phyloP scores from a whole-genome alignment of 176 grass and related monocot species.

The Triticum urartu region DNA sequence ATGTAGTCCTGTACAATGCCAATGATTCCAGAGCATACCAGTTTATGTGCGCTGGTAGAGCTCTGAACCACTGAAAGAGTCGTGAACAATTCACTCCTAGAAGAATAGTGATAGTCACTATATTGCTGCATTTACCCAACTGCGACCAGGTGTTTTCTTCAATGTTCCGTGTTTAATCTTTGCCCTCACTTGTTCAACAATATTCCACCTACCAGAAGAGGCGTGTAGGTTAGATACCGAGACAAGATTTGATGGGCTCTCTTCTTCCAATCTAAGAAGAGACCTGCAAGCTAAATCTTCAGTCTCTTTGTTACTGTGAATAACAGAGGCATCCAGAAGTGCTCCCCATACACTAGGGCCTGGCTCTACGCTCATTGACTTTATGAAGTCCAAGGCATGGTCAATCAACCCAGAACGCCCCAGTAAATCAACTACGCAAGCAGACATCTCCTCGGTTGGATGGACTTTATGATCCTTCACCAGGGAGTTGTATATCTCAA shows the following conservation, averaged over 20 bases:
- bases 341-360: constrained; percentile 63
- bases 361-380: constrained; percentile 47
- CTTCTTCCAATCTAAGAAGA: constrained; percentile 51
- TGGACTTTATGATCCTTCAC: constrained; percentile 49
- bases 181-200: constrained; percentile 57
- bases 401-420: constrained; percentile 48
- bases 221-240: constrained; percentile 65
- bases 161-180: constrained; percentile 45
- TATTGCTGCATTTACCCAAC: constrained; percentile 47
- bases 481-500: constrained; percentile 55
- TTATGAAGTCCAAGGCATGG: constrained; percentile 55
- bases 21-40: constrained; percentile 1
- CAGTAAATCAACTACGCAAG: constrained; percentile 64
- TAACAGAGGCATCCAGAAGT: constrained; percentile 61
- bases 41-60: neutral
- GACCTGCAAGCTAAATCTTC: constrained; percentile 50
- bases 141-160: constrained; percentile 53
- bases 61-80: neutral
- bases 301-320: constrained; percentile 49
- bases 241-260: constrained; percentile 57
- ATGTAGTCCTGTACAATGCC: neutral
- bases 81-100: neutral
- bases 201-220: constrained; percentile 56
- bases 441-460: constrained; percentile 65
- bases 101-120: neutral